These are phyloP conservation scores for Allantophomopsis cytisporea DNA, from an alignment of 2,329 filamentous ascomycete genomes.

Conservation along the genomic window DNA sequence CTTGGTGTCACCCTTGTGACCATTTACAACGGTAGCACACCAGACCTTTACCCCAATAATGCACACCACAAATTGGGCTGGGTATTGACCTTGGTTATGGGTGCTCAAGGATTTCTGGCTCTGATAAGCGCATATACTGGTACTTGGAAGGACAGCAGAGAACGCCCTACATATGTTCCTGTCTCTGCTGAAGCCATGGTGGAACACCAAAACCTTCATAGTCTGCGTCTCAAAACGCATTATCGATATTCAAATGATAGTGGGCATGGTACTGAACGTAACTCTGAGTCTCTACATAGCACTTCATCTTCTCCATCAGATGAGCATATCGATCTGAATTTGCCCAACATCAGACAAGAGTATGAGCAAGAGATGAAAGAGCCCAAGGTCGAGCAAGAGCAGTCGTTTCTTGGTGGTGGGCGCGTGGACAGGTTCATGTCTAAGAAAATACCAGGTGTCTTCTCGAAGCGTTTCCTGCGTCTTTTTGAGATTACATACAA, in stretches of 20 bases:
- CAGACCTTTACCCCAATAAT: slow-evolving; percentile 75
- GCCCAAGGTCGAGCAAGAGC: slow-evolving; percentile 25
- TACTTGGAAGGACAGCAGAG: slow-evolving; percentile 19
- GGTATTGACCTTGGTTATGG: slow-evolving; percentile 61
- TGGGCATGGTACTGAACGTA: slow-evolving; percentile 57
- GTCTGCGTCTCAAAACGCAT: slow-evolving; percentile 19
- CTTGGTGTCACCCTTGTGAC: slow-evolving; percentile 50
- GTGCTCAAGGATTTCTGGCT: slow-evolving; percentile 51
- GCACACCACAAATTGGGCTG: slow-evolving; percentile 84
- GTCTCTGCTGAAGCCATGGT: slow-evolving; percentile 41
- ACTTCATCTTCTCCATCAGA: slow-evolving; percentile 47
- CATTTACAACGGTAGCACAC: slow-evolving; percentile 68
- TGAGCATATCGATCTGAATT: slow-evolving; percentile 23
- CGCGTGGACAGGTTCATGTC: slow-evolving; percentile 34
- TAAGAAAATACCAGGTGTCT: slow-evolving; percentile 36
- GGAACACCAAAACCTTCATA: slow-evolving; percentile 32
- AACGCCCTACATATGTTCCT: slow-evolving; percentile 47
- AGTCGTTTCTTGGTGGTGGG: slow-evolving; percentile 25
- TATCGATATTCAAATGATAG: slow-evolving; percentile 58
- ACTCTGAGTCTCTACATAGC: slow-evolving; percentile 52
- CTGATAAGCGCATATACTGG: slow-evolving; percentile 13
- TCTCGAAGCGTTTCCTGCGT: slow-evolving; percentile 41
- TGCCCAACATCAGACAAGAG: slow-evolving; percentile 21
- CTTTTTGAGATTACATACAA: slow-evolving; percentile 48
- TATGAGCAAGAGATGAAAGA: slow-evolving; percentile 25